Base-by-base conservation (phyloP, 345 rosid species). In the Linum tenue region DNA sequence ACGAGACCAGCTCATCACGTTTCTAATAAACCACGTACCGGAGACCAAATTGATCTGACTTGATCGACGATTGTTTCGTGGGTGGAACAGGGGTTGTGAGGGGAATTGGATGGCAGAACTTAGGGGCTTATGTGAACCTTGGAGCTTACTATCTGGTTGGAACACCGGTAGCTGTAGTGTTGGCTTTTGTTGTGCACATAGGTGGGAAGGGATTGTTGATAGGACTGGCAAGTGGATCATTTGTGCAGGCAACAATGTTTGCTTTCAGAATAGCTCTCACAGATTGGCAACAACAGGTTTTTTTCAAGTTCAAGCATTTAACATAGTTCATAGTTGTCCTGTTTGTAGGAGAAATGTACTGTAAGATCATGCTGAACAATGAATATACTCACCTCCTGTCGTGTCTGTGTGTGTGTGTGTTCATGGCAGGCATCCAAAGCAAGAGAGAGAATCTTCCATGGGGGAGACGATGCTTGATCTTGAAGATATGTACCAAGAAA, bases 401-500 rank as follows among this genome's bases (percentile, higher is more conserved):
- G 31, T 22, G 31, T 22, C 31, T 22, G 31, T 22, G 31, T 22
- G 31, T 22, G 31, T 22, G 31, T 22, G 31, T 43, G 6, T 11
- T 11, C 50, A 43, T 43, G 6, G 53, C 53, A 48, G 53, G 5
- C 3, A 50, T 62, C n/a, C 5, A 70, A 64, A 39, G 83, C 80
- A 5, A 73, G 72, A 58, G 72, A 67, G 36, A 76, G 88, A 70
- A 73, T 75, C 37, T 63, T 71, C n/a, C 57, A 75, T 39, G 72
- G 64, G 14, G 53, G 11, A 48, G 53, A 48, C 31, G 31, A 22
- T 22, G 31, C 31, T 22, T 22, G 31, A 22, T 22, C 31, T 0
- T 22, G 31, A 22, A 22, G 31, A 22, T 22, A 22, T 22, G 31
- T 0, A 22, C 31, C 31, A 22, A 22, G 31, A 22, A 22, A 22